These are phyloP conservation scores for Euphrasia confusa DNA, from an alignment of 257 asterid species.

Conservation along the genomic window DNA sequence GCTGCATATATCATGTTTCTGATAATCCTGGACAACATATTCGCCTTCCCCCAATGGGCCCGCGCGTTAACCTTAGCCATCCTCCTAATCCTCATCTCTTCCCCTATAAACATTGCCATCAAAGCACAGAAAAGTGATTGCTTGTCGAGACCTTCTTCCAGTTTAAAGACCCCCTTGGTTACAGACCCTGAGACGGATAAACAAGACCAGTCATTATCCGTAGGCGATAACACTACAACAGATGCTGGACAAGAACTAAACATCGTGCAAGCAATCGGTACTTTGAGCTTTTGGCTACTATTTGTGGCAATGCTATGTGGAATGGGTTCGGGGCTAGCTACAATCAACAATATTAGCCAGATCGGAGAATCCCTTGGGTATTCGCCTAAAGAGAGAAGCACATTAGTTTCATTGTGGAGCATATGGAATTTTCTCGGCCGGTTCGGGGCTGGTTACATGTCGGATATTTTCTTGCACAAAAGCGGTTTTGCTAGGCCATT, in stretches of 20 bases:
- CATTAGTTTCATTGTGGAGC: conserved; percentile 86
- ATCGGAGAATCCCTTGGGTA: conserved; percentile 93
- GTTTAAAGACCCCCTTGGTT: conserved; percentile 37
- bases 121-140: conserved; percentile 35
- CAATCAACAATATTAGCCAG: conserved; percentile 88
- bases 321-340: conserved; percentile 93
- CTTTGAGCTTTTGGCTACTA: conserved; percentile 72
- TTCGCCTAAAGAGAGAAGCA: conserved; percentile 54
- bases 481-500: conserved; percentile 78
- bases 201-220: conserved; percentile 8
- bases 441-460: conserved; percentile 73
- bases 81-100: conserved; percentile 57
- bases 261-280: conserved; percentile 54
- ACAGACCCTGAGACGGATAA: conserved; percentile 22
- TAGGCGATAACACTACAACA: background rate
- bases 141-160: conserved; percentile 14
- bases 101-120: conserved; percentile 46
- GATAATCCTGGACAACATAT: conserved; percentile 42
- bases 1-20: conserved; percentile 67
- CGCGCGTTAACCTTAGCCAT: conserved; percentile 37
- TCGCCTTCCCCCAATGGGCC: conserved; percentile 44
- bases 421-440: conserved; percentile 96
- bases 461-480: conserved; percentile 53
- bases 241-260: conserved; percentile 37
- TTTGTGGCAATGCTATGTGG: conserved; percentile 81